A percentile compares a stretch with the other conserved stretches of the same genome.
Evolutionary conservation across 2,329 filamentous ascomycete species (phyloP).

Genomic region (Teratosphaeria pseudoeucalypti): DNA sequence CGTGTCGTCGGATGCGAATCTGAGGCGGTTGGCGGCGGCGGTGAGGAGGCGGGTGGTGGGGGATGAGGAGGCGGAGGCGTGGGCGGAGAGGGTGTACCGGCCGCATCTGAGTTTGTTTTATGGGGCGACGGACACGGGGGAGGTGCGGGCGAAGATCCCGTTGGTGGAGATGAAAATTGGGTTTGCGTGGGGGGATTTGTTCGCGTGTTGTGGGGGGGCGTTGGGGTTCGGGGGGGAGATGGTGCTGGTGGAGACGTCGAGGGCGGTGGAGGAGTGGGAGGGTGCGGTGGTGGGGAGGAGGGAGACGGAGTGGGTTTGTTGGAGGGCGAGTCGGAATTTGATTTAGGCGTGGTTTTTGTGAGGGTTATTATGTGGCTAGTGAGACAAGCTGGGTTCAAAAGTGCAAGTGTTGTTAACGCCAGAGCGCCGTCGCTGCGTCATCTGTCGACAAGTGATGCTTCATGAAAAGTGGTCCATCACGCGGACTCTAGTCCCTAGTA

Average conservation of each 20-base stretch:
- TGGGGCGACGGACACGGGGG: conserved; percentile 11
- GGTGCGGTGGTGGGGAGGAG: conserved; percentile 11
- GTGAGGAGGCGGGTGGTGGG: conserved; percentile 7
- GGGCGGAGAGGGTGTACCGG: conserved; percentile 11
- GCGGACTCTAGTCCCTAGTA: conserved; percentile 13
- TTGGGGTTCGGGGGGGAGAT: conserved; percentile 15
- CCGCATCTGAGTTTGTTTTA: conserved; percentile 15
- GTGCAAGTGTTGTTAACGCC: not conserved
- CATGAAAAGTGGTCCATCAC: not conserved
- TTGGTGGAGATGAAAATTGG: conserved; percentile 18
- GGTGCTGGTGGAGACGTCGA: conserved; percentile 16
- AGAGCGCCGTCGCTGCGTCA: not conserved
- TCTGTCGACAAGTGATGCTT: not conserved
- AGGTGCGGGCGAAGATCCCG: conserved; percentile 11
- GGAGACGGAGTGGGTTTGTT: conserved; percentile 13
- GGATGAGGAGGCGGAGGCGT: conserved; percentile 1
- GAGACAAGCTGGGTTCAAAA: not conserved
- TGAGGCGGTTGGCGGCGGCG: conserved; percentile 6
- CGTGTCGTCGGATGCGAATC: conserved; percentile 10
- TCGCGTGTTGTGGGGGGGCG: conserved; percentile 17
- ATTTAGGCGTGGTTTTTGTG: conserved; percentile 1
- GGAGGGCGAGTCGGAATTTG: conserved; percentile 14
- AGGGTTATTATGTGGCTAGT: not conserved
- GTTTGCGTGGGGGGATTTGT: conserved; percentile 16
- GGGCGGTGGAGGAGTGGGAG: conserved; percentile 7